Base-by-base conservation (phyloP, 2,329 filamentous ascomycete species). In the Myriangium duriaei region DNA sequence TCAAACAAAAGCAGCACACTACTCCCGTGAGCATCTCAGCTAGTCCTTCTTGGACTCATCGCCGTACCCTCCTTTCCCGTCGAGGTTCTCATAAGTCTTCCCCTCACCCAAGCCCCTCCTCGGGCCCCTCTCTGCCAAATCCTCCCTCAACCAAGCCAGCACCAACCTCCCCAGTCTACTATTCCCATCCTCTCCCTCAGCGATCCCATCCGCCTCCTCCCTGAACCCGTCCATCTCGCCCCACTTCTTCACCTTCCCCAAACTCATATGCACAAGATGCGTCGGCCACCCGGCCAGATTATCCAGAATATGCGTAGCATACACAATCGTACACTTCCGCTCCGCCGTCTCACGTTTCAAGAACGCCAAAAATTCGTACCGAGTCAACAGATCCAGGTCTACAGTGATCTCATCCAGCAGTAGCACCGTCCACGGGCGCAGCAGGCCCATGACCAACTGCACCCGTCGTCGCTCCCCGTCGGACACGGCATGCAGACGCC, bases 321-420 rank as follows among this genome's bases (percentile, higher is more conserved):
- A 98, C 18, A 98, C 86, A 50, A 98, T 83, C 4, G 91, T 95
- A 56, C 87, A 95, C 28, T 76, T 69, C 37, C 88, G 69, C 5
- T 56, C 66, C 62, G 88, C 81, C 0, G 88, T 95, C 73, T 98
- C 91, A 42, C 69, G 68, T 61, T 86, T 86, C 53, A 98, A 62
- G 67, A 88, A 98, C 30, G 63, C 69, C 19, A 98, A 68, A 58
- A 98, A 98, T 55, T 87, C 79, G 50, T 77, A 78, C 11, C 91
- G 74, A 39, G 76, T 82, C 43, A 95, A 71, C 41, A 98, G 71
- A 59, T 98, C 91, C 44, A 98, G 67, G 58, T 98, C 91, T 6
- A 98, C 91, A 1, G 91, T 98, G 58, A 96, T 94, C 59, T 96
- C 88, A 56, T 98, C 91, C 29, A 98, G 71, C 37, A 98, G 68